Conservation (phyloP, 1,139 yeast genomes). For the Saccharomyces hybrid region DNA sequence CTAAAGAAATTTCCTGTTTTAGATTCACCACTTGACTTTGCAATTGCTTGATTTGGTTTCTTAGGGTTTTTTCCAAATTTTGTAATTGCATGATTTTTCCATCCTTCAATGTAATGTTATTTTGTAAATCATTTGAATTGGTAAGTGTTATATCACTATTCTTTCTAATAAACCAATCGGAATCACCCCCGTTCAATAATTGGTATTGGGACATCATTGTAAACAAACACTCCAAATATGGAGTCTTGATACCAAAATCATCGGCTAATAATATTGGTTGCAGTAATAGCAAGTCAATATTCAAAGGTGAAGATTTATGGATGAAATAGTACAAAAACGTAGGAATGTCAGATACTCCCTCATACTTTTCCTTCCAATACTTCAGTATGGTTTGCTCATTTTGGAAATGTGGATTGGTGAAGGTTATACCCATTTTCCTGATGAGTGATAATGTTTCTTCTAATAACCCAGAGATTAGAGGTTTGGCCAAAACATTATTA, state of each 20-base stretch:
- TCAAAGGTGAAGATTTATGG: conserved; percentile 32
- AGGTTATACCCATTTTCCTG: conserved; percentile 62
- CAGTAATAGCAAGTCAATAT: conserved; percentile 63
- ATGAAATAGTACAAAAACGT: conserved; percentile 22
- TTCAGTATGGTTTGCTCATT: conserved; percentile 51
- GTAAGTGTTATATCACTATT: conserved; percentile 17
- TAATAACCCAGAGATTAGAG: conserved; percentile 70
- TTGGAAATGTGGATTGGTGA: conserved; percentile 12
- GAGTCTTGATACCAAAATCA: conserved; percentile 75
- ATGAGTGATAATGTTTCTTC: conserved; percentile 65
- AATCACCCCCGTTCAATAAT: conserved; percentile 41
- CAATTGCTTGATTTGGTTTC: neutral
- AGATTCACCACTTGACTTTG: neutral
- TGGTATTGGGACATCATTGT: conserved; percentile 65
- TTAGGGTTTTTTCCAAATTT: neutral
- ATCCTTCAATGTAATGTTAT: neutral
- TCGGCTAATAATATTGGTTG: conserved; percentile 85
- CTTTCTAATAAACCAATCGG: conserved; percentile 34
- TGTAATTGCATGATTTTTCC: neutral
- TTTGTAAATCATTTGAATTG: neutral
- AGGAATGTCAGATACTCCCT: conserved; percentile 15
- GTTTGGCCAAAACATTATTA: conserved; percentile 69
- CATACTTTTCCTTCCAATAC: conserved; percentile 42
- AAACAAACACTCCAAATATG: conserved; percentile 78
- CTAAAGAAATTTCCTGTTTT: neutral